A percentile compares a stretch with the other conserved stretches of the same genome.
These are phyloP conservation scores for Fraxinus angustifolia DNA, from an alignment of 305 asterid species.

Conservation along the genomic window DNA sequence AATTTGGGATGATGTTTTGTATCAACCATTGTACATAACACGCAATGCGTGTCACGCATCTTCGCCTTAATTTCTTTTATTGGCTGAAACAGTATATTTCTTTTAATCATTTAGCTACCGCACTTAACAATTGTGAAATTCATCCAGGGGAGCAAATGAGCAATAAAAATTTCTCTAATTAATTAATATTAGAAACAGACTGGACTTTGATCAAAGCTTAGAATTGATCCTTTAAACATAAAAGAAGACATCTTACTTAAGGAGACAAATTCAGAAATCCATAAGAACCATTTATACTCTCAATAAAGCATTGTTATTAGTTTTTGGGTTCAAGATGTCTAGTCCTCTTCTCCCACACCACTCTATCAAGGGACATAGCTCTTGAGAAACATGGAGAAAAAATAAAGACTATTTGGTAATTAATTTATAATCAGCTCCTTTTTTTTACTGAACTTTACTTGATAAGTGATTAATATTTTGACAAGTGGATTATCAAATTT, in stretches of 20 bases:
- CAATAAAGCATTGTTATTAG: not conserved
- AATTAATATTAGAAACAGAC: not conserved
- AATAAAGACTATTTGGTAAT: not conserved
- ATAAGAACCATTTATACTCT: not conserved
- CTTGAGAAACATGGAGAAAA: not conserved
- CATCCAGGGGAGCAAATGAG: not conserved
- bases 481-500: not conserved
- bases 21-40: not conserved
- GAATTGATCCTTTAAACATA: not conserved
- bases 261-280: not conserved
- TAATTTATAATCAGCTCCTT: not conserved
- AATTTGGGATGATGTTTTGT: not conserved
- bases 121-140: not conserved
- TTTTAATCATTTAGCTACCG: not conserved
- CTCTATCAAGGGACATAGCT: not conserved
- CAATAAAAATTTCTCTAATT: not conserved
- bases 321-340: not conserved
- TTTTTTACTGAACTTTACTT: not conserved
- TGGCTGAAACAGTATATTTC: not conserved
- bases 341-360: not conserved
- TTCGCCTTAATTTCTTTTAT: not conserved
- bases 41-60: not conserved
- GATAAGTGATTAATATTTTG: not conserved
- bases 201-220: not conserved
- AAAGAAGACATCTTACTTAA: not conserved